phyloP scores from a whole-genome alignment of 2,329 filamentous ascomycete species.

The Chrysoporthe austroafricana region DNA sequence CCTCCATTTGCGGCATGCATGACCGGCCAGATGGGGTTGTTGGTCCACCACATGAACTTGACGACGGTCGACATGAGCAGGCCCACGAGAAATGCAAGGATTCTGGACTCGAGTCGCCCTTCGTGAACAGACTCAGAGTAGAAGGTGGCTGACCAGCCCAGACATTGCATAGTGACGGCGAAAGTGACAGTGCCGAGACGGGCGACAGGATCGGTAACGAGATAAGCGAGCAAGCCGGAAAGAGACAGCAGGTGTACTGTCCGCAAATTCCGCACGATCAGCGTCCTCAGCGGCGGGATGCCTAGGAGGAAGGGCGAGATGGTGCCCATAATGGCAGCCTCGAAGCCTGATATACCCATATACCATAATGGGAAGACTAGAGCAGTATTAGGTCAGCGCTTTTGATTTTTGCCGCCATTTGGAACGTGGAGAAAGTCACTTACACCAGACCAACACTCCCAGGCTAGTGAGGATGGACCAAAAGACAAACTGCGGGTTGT shows the following conservation, averaged over 20 bases:
- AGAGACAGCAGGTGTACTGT: conserved; percentile 74
- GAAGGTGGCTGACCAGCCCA: conserved; percentile 84
- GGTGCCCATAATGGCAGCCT: conserved; percentile 84
- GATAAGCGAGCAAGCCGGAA: conserved; percentile 77
- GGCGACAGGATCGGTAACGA: conserved; percentile 70
- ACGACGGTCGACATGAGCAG: conserved; percentile 83
- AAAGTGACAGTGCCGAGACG: conserved; percentile 84
- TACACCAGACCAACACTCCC: conserved; percentile 91
- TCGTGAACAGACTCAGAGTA: conserved; percentile 77
- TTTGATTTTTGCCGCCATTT: background rate
- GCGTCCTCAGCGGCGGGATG: conserved; percentile 68
- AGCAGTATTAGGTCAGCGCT: background rate
- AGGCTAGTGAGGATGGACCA: conserved; percentile 94
- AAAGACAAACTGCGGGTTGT: conserved; percentile 73
- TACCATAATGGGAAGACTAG: conserved; percentile 95
- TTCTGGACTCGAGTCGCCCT: conserved; percentile 76
- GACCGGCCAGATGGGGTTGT: conserved; percentile 96
- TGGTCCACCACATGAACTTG: conserved; percentile 92
- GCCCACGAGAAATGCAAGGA: conserved; percentile 80
- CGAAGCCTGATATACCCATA: conserved; percentile 98
- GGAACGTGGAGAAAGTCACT: conserved; percentile 44
- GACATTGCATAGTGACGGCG: conserved; percentile 76
- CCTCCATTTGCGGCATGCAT: conserved; percentile 90
- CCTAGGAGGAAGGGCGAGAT: conserved; percentile 79
- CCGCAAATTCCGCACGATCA: conserved; percentile 71